phyloP scores from a whole-genome alignment of 2,329 filamentous ascomycete species.

The Graphilbum ipis-grandicollis region DNA sequence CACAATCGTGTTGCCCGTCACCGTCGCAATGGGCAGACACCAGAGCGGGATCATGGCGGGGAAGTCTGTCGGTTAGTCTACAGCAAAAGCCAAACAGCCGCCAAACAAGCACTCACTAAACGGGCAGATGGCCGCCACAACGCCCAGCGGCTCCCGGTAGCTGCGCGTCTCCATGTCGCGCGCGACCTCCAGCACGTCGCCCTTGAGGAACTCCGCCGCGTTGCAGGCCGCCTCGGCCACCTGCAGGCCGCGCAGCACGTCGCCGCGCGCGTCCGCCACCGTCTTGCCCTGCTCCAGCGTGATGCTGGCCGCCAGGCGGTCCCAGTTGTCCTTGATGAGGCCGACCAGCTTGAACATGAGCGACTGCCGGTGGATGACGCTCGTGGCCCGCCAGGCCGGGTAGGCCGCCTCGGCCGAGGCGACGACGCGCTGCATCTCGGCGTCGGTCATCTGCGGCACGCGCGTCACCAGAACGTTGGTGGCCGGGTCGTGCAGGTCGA shows the following conservation, averaged over 20 bases:
- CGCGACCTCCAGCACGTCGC: conserved; percentile 68
- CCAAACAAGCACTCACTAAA: conserved; percentile 66
- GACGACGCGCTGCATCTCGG: conserved; percentile 57
- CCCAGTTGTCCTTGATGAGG: conserved; percentile 71
- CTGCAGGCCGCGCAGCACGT: conserved; percentile 67
- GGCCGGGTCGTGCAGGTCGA: conserved; percentile 66
- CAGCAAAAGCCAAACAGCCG: too few species aligned
- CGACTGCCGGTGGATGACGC: conserved; percentile 57
- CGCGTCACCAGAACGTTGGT: conserved; percentile 75
- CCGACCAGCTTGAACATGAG: conserved; percentile 78
- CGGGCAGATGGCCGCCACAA: conserved; percentile 71
- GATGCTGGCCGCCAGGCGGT: conserved; percentile 68
- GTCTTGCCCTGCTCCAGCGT: conserved; percentile 83
- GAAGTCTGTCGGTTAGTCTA: conserved; percentile 53
- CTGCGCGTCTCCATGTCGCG: conserved; percentile 82
- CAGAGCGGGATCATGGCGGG: conserved; percentile 88
- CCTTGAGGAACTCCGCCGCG: conserved; percentile 67
- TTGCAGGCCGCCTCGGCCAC: conserved; percentile 70
- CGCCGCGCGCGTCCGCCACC: conserved; percentile 64
- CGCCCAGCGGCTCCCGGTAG: conserved; percentile 66
- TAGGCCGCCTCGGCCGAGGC: conserved; percentile 63
- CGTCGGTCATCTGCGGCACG: conserved; percentile 66
- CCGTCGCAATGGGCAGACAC: conserved; percentile 71
- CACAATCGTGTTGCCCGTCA: conserved; percentile 70
- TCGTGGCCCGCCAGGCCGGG: conserved; percentile 54